Evolutionary conservation across 1,139 yeast genomes (phyloP).

Genomic region (Debaryomycetaceae sp.): DNA sequence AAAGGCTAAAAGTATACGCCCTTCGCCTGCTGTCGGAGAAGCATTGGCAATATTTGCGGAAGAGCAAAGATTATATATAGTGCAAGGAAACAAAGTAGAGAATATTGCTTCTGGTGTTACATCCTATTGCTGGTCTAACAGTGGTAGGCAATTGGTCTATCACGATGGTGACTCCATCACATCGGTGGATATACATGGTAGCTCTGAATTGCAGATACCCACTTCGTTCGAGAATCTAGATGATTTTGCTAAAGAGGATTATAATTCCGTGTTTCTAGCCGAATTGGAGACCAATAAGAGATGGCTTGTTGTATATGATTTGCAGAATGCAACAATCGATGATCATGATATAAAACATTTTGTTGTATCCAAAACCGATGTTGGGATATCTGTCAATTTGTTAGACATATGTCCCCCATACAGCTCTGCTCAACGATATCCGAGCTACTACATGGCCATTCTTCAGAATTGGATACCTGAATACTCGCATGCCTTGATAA

Average conservation of each 20-base stretch:
- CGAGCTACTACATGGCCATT: constrained; percentile 43
- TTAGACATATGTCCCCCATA: constrained; percentile 58
- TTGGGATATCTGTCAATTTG: constrained; percentile 16
- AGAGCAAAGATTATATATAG: constrained; percentile 3
- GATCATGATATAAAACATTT: constrained; percentile 18
- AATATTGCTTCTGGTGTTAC: constrained; percentile 8
- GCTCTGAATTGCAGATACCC: neutral
- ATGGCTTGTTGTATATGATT: constrained; percentile 10
- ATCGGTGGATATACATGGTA: neutral
- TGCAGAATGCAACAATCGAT: constrained; percentile 14
- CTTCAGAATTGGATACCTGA: constrained; percentile 43
- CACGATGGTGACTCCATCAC: constrained; percentile 3
- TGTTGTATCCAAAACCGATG: constrained; percentile 11
- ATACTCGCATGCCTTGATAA: constrained; percentile 35
- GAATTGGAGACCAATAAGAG: constrained; percentile 3
- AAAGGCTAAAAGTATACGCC: constrained; percentile 2
- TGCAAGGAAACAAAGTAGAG: neutral
- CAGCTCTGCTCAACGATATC: constrained; percentile 48
- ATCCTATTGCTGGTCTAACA: constrained; percentile 11
- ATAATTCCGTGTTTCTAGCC: constrained; percentile 1
- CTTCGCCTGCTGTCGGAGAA: constrained; percentile 6
- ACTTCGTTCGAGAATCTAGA: neutral
- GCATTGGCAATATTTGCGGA: constrained; percentile 3
- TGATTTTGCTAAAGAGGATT: constrained; percentile 2
- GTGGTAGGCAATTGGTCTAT: constrained; percentile 7